Percentiles rank a stretch among this genome's conserved stretches.
phyloP scores from a whole-genome alignment of 2,329 filamentous ascomycete genomes.

The Xylaria polymorpha region DNA sequence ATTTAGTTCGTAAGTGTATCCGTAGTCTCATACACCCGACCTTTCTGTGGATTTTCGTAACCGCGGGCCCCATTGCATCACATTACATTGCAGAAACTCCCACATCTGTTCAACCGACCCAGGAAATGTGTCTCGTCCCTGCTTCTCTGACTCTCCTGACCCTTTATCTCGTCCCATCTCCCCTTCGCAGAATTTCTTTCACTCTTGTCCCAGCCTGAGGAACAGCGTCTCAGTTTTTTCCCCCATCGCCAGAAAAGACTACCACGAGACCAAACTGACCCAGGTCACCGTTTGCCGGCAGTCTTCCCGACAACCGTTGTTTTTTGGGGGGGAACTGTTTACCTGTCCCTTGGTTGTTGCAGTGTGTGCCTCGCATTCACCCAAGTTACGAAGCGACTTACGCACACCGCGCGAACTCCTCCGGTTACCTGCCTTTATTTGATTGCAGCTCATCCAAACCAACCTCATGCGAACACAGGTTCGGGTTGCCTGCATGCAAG shows the following conservation, averaged over 20 bases:
- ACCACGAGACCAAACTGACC: constrained; percentile 16
- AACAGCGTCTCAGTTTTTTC: constrained; percentile 49
- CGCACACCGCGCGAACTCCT: constrained; percentile 47
- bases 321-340: constrained; percentile 45
- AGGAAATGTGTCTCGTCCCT: constrained; percentile 49
- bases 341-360: constrained; percentile 38
- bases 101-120: constrained; percentile 37
- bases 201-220: constrained; percentile 43
- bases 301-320: constrained; percentile 41
- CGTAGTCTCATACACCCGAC: constrained; percentile 36
- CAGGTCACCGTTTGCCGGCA: constrained; percentile 46
- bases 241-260: constrained; percentile 21
- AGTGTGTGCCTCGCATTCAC: constrained; percentile 43
- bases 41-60: constrained; percentile 31
- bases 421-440: constrained; percentile 53
- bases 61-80: constrained; percentile 30
- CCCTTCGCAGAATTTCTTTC: constrained; percentile 40
- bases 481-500: constrained; percentile 59
- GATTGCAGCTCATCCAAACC: constrained; percentile 53
- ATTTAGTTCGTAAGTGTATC: constrained; percentile 37
- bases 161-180: constrained; percentile 46
- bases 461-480: constrained; percentile 60
- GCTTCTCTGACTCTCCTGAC: constrained; percentile 39
- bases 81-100: constrained; percentile 30
- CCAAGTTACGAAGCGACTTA: constrained; percentile 48